Conservation (phyloP, 2,329 filamentous ascomycete genomes). For the Aspergillus felis region DNA sequence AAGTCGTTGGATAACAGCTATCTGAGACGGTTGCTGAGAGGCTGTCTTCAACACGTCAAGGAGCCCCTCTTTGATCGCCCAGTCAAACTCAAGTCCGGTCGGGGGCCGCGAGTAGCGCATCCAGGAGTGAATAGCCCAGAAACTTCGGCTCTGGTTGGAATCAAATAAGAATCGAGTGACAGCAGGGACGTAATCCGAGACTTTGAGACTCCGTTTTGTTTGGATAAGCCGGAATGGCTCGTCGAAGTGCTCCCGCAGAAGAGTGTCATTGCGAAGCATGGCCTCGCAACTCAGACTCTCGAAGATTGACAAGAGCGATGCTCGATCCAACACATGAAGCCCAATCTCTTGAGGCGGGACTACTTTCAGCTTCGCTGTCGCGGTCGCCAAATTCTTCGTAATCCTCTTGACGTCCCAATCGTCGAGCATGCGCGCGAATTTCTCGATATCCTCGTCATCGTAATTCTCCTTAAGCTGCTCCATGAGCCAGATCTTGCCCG, state of each 20-base stretch:
- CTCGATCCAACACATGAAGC: conserved; percentile 49
- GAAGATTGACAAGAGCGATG: conserved; percentile 75
- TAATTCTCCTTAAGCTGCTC: conserved; percentile 58
- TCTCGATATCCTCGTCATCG: conserved; percentile 44
- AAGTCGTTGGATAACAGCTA: conserved; percentile 62
- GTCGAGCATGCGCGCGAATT: conserved; percentile 56
- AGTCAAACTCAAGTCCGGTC: conserved; percentile 74
- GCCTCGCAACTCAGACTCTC: conserved; percentile 82
- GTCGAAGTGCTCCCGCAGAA: conserved; percentile 64
- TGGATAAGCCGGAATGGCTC: conserved; percentile 78
- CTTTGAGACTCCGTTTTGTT: conserved; percentile 71
- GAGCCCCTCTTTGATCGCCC: conserved; percentile 74
- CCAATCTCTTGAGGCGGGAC: conserved; percentile 50
- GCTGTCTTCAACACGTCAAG: conserved; percentile 62
- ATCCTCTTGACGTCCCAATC: conserved; percentile 61
- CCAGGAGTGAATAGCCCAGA: conserved; percentile 69
- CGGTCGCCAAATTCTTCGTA: conserved; percentile 55
- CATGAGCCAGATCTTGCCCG: conserved; percentile 60
- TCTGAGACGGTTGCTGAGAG: conserved; percentile 51
- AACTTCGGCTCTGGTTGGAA: conserved; percentile 57
- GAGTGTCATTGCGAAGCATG: conserved; percentile 59
- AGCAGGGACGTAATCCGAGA: conserved; percentile 72
- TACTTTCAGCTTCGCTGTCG: conserved; percentile 51
- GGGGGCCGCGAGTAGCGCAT: conserved; percentile 61
- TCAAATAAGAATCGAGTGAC: conserved; percentile 84